Evolutionary conservation across 2,329 filamentous ascomycete genomes (phyloP), one percentile per base, ranked within the genome.

Genomic region (Nemania serpens): DNA sequence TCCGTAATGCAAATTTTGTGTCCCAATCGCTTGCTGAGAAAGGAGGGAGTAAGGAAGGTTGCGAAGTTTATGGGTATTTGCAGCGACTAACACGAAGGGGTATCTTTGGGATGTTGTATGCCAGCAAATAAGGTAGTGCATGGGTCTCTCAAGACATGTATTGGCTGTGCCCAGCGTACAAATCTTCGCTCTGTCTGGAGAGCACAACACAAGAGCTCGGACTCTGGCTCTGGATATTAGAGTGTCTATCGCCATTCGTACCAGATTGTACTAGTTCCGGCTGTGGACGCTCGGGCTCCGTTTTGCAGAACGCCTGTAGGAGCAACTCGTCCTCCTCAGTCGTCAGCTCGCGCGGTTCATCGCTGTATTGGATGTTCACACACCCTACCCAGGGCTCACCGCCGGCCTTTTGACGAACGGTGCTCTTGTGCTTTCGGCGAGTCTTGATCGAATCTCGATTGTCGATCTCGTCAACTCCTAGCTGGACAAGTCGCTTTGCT

Each of bases 401-500:
- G 20, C 55, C 54, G 2, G 68, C 45, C 29, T 66, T 65, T 43
- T 67, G 68, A 17, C 55, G 62, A 54, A 63, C 66, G 10, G 64
- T 57, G 50, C 66, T 69, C 61, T 74, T 75, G n/a, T 75, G 70
- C 61, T 77, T 79, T 46, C 77, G 76, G n/a, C 80, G 77, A 3
- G 79, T 71, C 50, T 77, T 78, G 13, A 70, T 74, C 17, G 76
- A 70, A 29, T 76, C 71, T 59, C 77, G 76, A 18, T 79, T 58
- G 3, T 76, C 73, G 58, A 78, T 69, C 56, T 82, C 78, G 56
- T 82, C 79, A 50, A 82, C 71, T 55, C 78, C 81, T 43, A 76
- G 63, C 61, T 79, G 78, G 55, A 83, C 78, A 1, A 85, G 74
- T 65, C 80, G 80, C 67, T 79, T 76, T 62, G 83, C 79, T 41